phyloP scores from a whole-genome alignment of 179 eudicot species.

The Silene noctiflora region DNA sequence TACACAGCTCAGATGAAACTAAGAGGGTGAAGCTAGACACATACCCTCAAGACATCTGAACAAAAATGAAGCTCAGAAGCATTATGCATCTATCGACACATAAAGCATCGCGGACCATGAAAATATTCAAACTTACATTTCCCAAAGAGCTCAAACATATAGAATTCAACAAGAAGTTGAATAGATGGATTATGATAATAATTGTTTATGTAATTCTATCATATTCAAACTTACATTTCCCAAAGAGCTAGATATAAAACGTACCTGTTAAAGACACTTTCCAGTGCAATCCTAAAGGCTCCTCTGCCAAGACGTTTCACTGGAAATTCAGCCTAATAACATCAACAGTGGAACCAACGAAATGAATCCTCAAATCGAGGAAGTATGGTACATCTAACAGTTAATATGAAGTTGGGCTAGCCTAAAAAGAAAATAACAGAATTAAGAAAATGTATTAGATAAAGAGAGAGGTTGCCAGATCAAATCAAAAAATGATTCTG shows the following conservation, averaged over 20 bases:
- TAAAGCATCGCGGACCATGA: not conserved
- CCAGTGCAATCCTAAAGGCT: constrained; percentile 79
- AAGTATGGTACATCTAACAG: not conserved
- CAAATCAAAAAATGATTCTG: not conserved
- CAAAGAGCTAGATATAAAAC: not conserved
- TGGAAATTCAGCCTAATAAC: constrained; percentile 67
- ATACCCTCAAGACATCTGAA: not conserved
- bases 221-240: not conserved
- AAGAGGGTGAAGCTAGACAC: not conserved
- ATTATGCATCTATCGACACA: not conserved
- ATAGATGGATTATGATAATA: not conserved
- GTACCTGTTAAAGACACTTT: constrained; percentile 69
- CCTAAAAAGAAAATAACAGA: not conserved
- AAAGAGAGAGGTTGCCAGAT: constrained; percentile 1
- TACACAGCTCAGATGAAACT: not conserved
- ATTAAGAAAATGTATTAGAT: not conserved
- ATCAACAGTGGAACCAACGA: constrained; percentile 17
- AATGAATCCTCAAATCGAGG: constrained; percentile 5
- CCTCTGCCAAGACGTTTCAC: constrained; percentile 79
- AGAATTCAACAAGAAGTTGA: not conserved
- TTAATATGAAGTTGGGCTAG: constrained; percentile 4
- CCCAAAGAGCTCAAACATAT: too few relatives aligned
- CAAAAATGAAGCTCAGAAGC: not conserved
- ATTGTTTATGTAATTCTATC: not conserved
- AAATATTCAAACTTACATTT: too few relatives aligned